Evolutionary conservation across 306 rosid genomes (phyloP).

Genomic region (Quercus variabilis): DNA sequence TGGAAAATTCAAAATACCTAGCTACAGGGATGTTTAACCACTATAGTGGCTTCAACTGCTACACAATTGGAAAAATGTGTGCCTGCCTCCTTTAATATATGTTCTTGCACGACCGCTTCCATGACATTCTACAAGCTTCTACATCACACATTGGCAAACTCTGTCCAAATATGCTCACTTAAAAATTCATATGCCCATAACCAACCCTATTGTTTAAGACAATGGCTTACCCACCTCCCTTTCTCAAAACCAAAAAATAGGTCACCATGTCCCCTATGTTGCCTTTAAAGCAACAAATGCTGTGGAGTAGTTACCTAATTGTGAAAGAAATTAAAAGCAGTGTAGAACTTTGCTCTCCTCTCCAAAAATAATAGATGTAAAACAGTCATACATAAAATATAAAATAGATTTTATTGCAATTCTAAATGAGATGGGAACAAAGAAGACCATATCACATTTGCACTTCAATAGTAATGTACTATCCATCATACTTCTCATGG

Average conservation of each 20-base stretch:
- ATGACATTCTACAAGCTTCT: not conserved
- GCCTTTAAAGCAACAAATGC: no score
- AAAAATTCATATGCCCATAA: not conserved
- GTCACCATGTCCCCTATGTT: no score
- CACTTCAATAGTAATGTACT: constrained; percentile 37
- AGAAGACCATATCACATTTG: constrained; percentile 8
- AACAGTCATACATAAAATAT: no score
- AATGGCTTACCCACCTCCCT: no score
- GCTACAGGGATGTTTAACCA: not conserved
- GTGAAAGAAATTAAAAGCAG: not conserved
- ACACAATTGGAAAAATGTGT: not conserved
- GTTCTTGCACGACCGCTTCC: not conserved
- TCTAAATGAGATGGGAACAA: not conserved
- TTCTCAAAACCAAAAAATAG: no score
- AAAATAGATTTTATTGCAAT: not conserved
- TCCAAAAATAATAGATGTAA: not conserved
- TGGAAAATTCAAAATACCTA: not conserved
- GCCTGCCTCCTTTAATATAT: not conserved
- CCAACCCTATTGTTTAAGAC: no score
- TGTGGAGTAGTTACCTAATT: not conserved
- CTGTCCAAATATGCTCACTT: not conserved
- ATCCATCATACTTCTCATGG: constrained; percentile 99
- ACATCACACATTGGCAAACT: not conserved
- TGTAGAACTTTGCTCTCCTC: not conserved
- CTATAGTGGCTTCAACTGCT: not conserved